Percentiles rank a stretch among this genome's conserved stretches.
Evolutionary conservation across 768 basidiomycete genomes (phyloP).

Genomic region (Lactarius trivialis): DNA sequence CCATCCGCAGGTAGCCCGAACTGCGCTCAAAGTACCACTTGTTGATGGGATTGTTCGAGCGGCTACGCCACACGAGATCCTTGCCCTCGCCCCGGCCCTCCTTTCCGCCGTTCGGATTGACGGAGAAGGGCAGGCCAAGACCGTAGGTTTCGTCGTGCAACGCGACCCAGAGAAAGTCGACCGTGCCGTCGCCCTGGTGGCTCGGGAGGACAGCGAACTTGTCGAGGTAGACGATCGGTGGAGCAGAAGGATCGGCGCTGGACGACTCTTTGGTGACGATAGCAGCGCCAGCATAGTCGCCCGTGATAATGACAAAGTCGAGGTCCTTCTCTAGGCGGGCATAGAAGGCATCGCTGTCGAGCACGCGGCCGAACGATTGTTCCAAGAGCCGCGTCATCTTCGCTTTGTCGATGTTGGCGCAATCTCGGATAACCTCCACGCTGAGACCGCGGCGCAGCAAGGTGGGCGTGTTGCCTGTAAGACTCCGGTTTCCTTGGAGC

Average conservation of each 20-base stretch:
- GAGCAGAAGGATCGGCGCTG: conserved; percentile 37
- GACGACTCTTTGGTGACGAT: conserved; percentile 67
- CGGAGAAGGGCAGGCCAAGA: conserved; percentile 85
- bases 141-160: conserved; percentile 98
- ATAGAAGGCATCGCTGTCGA: conserved; percentile 75
- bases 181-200: conserved; percentile 96
- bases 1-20: conserved; percentile 81
- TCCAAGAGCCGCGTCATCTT: conserved; percentile 83
- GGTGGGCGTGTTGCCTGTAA: conserved; percentile 89
- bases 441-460: conserved; percentile 84
- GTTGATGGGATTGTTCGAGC: conserved; percentile 92
- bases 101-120: conserved; percentile 92
- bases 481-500: conserved; percentile 76
- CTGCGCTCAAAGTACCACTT: conserved; percentile 99
- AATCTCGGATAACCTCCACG: conserved; percentile 70
- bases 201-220: conserved; percentile 95
- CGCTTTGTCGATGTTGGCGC: conserved; percentile 60
- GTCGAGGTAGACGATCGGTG: conserved; percentile 85
- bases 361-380: conserved; percentile 69
- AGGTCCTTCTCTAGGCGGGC: conserved; percentile 64
- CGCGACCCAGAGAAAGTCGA: conserved; percentile 99
- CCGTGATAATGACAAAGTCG: conserved; percentile 90
- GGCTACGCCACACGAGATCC: conserved; percentile 93
- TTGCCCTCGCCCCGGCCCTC: conserved; percentile 84
- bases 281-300: conserved; percentile 93